phyloP scores from a whole-genome alignment of 2,329 filamentous ascomycete species.

The Penicillium rolfsii region DNA sequence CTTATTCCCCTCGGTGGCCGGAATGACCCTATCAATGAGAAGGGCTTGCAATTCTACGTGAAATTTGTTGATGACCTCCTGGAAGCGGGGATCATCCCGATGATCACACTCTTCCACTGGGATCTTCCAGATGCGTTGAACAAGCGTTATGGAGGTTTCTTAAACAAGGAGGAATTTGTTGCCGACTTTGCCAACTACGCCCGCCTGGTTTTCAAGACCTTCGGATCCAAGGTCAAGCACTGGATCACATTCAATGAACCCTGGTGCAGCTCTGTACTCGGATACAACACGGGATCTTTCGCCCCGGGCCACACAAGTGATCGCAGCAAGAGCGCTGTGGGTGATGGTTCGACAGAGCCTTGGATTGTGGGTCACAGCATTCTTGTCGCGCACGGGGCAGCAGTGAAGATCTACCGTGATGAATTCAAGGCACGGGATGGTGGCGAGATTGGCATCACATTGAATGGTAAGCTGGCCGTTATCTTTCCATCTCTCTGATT shows the following conservation, averaged over 20 bases:
- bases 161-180: constrained; percentile 81
- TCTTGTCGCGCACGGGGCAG: constrained; percentile 76
- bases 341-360: constrained; percentile 75
- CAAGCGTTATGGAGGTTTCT: constrained; percentile 76
- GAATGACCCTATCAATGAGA: constrained; percentile 77
- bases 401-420: constrained; percentile 79
- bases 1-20: constrained; percentile 85
- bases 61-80: constrained; percentile 78
- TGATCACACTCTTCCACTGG: constrained; percentile 87
- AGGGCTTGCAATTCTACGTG: constrained; percentile 76
- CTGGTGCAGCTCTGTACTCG: constrained; percentile 80
- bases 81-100: constrained; percentile 74
- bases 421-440: constrained; percentile 74
- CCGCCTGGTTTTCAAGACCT: constrained; percentile 71
- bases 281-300: constrained; percentile 76
- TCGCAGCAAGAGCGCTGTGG: constrained; percentile 68
- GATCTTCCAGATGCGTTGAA: constrained; percentile 79
- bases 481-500: constrained; percentile 11
- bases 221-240: constrained; percentile 75
- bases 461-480: constrained; percentile 67
- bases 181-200: constrained; percentile 81
- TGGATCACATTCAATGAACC: constrained; percentile 95
- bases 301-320: constrained; percentile 83
- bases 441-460: constrained; percentile 82
- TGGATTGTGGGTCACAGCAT: constrained; percentile 84